Percentiles rank a stretch among this genome's conserved stretches.
Evolutionary conservation across 345 rosid species (phyloP).

Genomic region (Anastatica hierochuntica): DNA sequence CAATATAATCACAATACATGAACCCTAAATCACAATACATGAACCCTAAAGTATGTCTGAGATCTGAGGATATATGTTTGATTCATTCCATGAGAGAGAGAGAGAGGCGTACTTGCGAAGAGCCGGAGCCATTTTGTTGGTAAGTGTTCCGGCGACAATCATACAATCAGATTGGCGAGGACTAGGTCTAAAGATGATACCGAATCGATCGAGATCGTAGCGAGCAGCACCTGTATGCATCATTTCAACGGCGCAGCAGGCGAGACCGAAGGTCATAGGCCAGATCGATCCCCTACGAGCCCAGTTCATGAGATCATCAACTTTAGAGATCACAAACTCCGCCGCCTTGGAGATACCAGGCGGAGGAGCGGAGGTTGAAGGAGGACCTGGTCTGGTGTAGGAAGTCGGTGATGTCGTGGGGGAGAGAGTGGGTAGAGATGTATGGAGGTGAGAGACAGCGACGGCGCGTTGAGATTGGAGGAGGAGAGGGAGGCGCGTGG

Average conservation of each 20-base stretch:
- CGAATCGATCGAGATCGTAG: conserved; percentile 93
- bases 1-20: background rate
- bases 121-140: conserved; percentile 99
- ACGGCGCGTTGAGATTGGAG: conserved; percentile 39
- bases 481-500: conserved; percentile 58
- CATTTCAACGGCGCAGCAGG: conserved; percentile 99
- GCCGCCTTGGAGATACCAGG: conserved; percentile 75
- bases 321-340: conserved; percentile 86
- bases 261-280: conserved; percentile 99
- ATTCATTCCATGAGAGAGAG: background rate
- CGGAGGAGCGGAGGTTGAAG: conserved; percentile 40
- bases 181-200: conserved; percentile 90
- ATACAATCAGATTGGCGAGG: conserved; percentile 98
- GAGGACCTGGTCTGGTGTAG: conserved; percentile 48
- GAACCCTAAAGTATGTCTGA: conserved; percentile 12
- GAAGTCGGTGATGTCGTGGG: conserved; percentile 50
- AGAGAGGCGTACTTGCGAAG: conserved; percentile 65
- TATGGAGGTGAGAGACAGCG: conserved; percentile 37
- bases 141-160: conserved; percentile 98
- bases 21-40: conserved; percentile 5
- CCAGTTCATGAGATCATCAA: conserved; percentile 89
- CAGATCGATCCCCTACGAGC: conserved; percentile 95
- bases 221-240: conserved; percentile 99
- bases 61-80: no score
- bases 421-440: conserved; percentile 40